These are phyloP conservation scores for Gossypium davidsonii DNA, from an alignment of 441 rosid genomes.

Conservation along the genomic window DNA sequence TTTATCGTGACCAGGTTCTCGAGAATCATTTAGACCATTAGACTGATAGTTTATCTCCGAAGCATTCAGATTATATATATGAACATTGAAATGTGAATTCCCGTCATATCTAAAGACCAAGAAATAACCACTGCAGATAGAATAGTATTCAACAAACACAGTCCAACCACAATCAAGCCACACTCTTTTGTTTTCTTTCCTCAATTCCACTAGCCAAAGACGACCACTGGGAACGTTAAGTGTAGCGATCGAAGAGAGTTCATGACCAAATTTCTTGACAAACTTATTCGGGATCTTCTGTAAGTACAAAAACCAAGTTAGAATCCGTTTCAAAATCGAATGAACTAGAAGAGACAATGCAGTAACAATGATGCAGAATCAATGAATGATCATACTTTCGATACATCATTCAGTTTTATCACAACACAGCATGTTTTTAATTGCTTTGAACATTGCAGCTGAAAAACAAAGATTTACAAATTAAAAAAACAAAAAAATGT, in stretches of 20 bases:
- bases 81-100: constrained; percentile 26
- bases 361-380: neutral
- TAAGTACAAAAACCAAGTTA: constrained; percentile 6
- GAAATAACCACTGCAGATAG: constrained; percentile 24
- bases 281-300: constrained; percentile 43
- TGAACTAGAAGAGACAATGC: neutral
- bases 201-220: constrained; percentile 28
- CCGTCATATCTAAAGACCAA: constrained; percentile 35
- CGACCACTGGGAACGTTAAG: constrained; percentile 30
- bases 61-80: constrained; percentile 25
- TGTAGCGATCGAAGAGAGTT: constrained; percentile 26
- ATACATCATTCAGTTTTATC: neutral
- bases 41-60: constrained; percentile 34
- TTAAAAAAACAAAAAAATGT: neutral
- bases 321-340: neutral
- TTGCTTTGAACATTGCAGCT: neutral
- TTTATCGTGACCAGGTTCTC: constrained; percentile 10
- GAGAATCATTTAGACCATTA: constrained; percentile 10
- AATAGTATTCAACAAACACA: constrained; percentile 27
- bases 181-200: constrained; percentile 16
- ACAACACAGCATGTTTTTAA: neutral
- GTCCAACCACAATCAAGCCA: constrained; percentile 41
- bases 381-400: neutral
- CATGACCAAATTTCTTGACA: constrained; percentile 30
- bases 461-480: neutral